Evolutionary conservation across 1,284 basidiomycete species (phyloP).

Genomic region (Cryptococcus sp.): DNA sequence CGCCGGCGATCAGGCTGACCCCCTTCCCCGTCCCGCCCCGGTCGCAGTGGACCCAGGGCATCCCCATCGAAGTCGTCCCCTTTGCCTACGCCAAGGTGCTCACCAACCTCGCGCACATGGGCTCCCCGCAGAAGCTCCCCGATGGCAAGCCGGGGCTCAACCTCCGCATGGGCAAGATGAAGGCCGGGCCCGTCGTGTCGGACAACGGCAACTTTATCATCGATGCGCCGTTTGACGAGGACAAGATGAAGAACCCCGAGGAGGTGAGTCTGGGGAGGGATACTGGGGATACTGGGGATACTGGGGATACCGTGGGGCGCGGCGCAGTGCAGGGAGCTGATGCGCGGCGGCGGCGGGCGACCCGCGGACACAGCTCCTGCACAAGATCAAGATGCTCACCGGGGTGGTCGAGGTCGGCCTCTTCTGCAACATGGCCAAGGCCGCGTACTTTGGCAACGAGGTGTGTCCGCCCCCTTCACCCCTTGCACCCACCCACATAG

Average conservation of each 20-base stretch:
- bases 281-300: neutral
- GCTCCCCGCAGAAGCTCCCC: constrained; percentile 24
- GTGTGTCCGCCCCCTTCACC: constrained; percentile 51
- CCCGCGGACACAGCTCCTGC: constrained; percentile 58
- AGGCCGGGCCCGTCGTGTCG: constrained; percentile 80
- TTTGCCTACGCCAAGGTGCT: constrained; percentile 91
- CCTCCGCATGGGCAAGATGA: constrained; percentile 69
- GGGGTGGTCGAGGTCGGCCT: constrained; percentile 96
- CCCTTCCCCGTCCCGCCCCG: neutral
- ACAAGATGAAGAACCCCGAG: constrained; percentile 66
- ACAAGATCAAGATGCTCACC: constrained; percentile 79
- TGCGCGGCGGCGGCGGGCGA: neutral
- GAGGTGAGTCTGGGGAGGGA: constrained; percentile 62
- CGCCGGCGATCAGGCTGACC: neutral
- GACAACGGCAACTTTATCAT: constrained; percentile 97
- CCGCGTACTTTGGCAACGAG: constrained; percentile 94
- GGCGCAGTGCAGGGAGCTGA: neutral
- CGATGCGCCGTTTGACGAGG: constrained; percentile 77
- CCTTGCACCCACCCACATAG: too few species aligned
- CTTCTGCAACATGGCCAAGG: constrained; percentile 89
- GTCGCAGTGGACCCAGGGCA: constrained; percentile 74
- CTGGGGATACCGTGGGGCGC: neutral
- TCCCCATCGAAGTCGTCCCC: constrained; percentile 94
- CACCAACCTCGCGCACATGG: constrained; percentile 59
- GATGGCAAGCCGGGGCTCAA: constrained; percentile 56